Evolutionary conservation across 441 rosid species (phyloP).

Genomic region (Adansonia gregorii): DNA sequence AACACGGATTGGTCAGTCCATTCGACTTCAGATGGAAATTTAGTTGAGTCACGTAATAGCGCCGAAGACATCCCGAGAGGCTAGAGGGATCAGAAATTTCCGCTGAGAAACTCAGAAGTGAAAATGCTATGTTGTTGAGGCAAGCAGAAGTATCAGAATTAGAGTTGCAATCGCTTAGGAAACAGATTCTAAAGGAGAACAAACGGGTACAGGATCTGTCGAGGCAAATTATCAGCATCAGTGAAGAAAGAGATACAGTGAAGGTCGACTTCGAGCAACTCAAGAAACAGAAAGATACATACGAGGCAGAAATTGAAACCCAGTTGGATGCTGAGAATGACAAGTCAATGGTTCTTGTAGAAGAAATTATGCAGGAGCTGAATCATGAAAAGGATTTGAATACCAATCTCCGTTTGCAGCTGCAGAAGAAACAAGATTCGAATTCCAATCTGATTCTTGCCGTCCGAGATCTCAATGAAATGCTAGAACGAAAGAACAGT

Average conservation of each 20-base stretch:
- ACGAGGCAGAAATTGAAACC: background rate
- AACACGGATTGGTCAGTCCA: too few species aligned
- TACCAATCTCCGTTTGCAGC: background rate
- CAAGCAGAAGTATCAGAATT: background rate
- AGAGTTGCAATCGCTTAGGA: background rate
- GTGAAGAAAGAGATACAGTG: background rate
- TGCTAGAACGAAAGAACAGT: background rate
- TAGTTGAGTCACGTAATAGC: too few species aligned
- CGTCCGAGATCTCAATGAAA: background rate
- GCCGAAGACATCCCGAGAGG: too few species aligned
- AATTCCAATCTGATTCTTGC: background rate
- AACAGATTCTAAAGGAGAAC: background rate
- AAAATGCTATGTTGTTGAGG: background rate
- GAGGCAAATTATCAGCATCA: background rate
- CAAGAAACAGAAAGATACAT: background rate
- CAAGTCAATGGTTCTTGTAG: background rate
- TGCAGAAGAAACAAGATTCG: conserved; percentile 4
- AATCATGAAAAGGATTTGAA: conserved; percentile 3
- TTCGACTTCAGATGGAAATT: too few species aligned
- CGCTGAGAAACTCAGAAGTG: too few species aligned
- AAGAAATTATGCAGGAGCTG: background rate
- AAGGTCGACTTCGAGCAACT: background rate
- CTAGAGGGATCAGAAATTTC: too few species aligned
- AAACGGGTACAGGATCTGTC: conserved; percentile 7
- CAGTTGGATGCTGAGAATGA: background rate